phyloP scores from a whole-genome alignment of 495 filamentous ascomycete genomes.

The Annulohypoxylon moriforme region DNA sequence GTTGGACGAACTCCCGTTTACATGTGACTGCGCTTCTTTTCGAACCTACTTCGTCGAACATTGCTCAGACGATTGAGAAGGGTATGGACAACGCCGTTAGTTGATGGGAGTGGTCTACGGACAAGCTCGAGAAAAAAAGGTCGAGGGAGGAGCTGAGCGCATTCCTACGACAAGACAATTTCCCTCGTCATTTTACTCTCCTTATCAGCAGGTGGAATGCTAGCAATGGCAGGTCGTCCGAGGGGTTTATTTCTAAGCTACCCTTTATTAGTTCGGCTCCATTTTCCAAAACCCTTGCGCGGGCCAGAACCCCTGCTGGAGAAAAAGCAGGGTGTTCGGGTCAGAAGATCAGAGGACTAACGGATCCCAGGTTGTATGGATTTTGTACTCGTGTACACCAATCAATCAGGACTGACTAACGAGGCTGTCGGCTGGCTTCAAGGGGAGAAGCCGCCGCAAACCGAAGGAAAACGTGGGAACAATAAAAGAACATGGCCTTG shows the following conservation, averaged over 20 bases:
- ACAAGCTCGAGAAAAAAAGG: not conserved
- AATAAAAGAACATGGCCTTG: constrained; percentile 21
- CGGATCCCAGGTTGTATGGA: constrained; percentile 15
- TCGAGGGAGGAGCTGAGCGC: constrained; percentile 4
- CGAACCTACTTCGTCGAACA: not conserved
- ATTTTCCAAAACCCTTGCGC: constrained; percentile 26
- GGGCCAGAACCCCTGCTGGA: constrained; percentile 27
- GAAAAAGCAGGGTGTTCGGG: constrained; percentile 18
- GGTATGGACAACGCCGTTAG: not conserved
- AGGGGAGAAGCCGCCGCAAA: constrained; percentile 32
- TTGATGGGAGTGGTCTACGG: not conserved
- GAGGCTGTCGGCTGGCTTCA: constrained; percentile 16
- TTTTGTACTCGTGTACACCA: constrained; percentile 1
- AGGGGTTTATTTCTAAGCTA: constrained; percentile 20
- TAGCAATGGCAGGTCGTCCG: constrained; percentile 31
- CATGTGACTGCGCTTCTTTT: constrained; percentile 19
- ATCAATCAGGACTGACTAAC: constrained; percentile 1
- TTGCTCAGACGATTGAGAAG: not conserved
- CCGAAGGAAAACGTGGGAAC: constrained; percentile 31
- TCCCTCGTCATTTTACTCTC: constrained; percentile 9
- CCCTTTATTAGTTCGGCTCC: constrained; percentile 15
- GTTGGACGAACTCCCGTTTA: constrained; percentile 11
- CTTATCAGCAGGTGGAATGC: constrained; percentile 24
- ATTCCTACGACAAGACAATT: constrained; percentile 1
- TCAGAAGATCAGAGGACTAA: constrained; percentile 38